phyloP scores from a whole-genome alignment of 257 asterid species.

The Craterostigma plantagineum region DNA sequence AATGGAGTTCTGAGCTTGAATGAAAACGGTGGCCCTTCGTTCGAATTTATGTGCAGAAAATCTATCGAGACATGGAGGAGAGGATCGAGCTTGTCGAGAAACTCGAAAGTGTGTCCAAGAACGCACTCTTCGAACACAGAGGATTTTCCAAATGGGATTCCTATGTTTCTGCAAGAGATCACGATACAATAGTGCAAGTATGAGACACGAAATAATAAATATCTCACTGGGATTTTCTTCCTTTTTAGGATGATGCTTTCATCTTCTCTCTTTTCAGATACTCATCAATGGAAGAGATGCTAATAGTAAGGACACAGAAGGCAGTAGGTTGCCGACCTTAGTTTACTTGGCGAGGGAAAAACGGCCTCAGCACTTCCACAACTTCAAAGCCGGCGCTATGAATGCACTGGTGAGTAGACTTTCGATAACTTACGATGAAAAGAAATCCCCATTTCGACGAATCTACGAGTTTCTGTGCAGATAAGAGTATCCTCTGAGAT shows the following conservation, averaged over 20 bases:
- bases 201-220: no score
- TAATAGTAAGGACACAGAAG: conserved; percentile 33
- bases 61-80: conserved; percentile 48
- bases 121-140: conserved; percentile 15
- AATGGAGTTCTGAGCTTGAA: not conserved
- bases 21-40: not conserved
- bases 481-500: conserved; percentile 72
- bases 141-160: conserved; percentile 52
- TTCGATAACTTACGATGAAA: not conserved
- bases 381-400: conserved; percentile 94
- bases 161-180: conserved; percentile 33
- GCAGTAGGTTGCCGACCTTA: conserved; percentile 38
- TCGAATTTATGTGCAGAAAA: conserved; percentile 23
- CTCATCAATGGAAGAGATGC: conserved; percentile 34
- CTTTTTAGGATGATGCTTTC: not conserved
- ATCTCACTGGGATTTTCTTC: no score
- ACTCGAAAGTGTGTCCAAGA: conserved; percentile 21
- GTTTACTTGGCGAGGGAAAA: conserved; percentile 86
- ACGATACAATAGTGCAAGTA: conserved; percentile 63
- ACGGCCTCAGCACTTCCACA: conserved; percentile 58
- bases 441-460: not conserved
- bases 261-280: conserved; percentile 19
- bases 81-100: conserved; percentile 29
- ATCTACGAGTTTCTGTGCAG: conserved; percentile 15
- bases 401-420: conserved; percentile 49